These are phyloP conservation scores for Vitis hybrid DNA, from an alignment of 177 flowering plant species.

Conservation along the genomic window DNA sequence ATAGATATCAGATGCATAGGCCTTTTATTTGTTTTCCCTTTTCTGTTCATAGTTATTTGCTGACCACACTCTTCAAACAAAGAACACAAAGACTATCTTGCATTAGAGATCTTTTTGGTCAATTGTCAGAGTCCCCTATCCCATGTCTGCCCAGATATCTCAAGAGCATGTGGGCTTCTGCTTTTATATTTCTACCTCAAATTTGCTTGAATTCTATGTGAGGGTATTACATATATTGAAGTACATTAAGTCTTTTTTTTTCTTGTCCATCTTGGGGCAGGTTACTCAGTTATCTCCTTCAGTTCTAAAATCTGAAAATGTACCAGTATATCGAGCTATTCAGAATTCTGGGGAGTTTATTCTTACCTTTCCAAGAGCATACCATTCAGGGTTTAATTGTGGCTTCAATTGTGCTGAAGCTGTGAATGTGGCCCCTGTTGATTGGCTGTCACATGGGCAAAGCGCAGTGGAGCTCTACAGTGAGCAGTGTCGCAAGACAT, in stretches of 20 bases:
- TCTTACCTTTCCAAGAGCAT: constrained; percentile 91
- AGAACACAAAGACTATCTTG: too few species aligned
- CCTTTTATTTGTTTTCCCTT: too few species aligned
- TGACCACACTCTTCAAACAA: too few species aligned
- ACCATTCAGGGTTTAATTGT: constrained; percentile 90
- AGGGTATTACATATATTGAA: not conserved
- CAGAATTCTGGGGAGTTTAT: constrained; percentile 88
- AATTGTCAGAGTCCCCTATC: not conserved
- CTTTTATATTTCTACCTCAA: not conserved
- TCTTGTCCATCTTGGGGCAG: constrained; percentile 30
- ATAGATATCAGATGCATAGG: too few species aligned
- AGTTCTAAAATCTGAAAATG: constrained; percentile 71
- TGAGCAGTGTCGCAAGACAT: constrained; percentile 75
- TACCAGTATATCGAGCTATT: constrained; percentile 74
- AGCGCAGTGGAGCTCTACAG: constrained; percentile 89
- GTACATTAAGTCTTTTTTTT: not conserved
- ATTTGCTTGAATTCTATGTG: not conserved
- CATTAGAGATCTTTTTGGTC: too few species aligned
- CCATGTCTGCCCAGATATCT: not conserved
- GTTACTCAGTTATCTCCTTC: constrained; percentile 95
- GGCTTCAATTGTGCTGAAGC: constrained; percentile 98
- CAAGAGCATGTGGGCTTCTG: not conserved
- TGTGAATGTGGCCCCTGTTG: constrained; percentile 91
- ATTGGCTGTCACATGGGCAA: constrained; percentile 90
- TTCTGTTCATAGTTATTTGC: too few species aligned